Percentiles rank a stretch among this genome's conserved stretches.
Evolutionary conservation across 441 rosid species (phyloP).

Genomic region (Jatropha multifida): DNA sequence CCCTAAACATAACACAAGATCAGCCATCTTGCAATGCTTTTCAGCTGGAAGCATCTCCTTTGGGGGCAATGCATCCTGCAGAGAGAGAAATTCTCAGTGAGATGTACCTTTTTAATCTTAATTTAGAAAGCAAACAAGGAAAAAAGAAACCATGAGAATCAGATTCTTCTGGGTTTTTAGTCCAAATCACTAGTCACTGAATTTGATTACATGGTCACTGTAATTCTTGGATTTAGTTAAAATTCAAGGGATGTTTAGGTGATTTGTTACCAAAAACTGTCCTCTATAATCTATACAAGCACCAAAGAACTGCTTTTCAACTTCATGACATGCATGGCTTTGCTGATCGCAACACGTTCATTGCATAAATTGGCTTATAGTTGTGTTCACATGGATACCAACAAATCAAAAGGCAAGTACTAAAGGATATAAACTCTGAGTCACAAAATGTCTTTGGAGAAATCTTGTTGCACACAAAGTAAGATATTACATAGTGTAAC

Average conservation of each 20-base stretch:
- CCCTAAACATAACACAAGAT: slow-evolving; percentile 88
- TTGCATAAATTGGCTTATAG: too few relatives aligned
- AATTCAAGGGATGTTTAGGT: neutral
- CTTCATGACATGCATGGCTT: neutral
- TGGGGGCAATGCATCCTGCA: slow-evolving; percentile 85
- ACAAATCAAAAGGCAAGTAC: too few relatives aligned
- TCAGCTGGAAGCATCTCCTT: slow-evolving; percentile 86
- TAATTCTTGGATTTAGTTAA: neutral
- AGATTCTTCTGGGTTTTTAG: neutral
- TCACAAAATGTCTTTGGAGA: neutral
- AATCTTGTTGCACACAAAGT: neutral
- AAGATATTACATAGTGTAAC: neutral
- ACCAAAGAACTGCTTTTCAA: neutral
- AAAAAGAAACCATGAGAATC: neutral
- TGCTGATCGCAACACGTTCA: neutral
- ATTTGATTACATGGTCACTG: too few relatives aligned
- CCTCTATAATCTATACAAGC: too few relatives aligned
- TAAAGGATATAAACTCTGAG: too few relatives aligned
- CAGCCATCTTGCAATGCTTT: slow-evolving; percentile 85
- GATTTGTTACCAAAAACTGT: neutral
- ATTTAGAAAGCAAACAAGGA: neutral
- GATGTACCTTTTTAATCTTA: slow-evolving; percentile 2
- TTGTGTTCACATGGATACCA: neutral
- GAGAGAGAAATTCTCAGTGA: slow-evolving; percentile 2
- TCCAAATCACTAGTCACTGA: neutral